These are phyloP conservation scores for Talaromyces albobiverticillius DNA, from an alignment of 2,329 filamentous ascomycete genomes.

Conservation along the genomic window DNA sequence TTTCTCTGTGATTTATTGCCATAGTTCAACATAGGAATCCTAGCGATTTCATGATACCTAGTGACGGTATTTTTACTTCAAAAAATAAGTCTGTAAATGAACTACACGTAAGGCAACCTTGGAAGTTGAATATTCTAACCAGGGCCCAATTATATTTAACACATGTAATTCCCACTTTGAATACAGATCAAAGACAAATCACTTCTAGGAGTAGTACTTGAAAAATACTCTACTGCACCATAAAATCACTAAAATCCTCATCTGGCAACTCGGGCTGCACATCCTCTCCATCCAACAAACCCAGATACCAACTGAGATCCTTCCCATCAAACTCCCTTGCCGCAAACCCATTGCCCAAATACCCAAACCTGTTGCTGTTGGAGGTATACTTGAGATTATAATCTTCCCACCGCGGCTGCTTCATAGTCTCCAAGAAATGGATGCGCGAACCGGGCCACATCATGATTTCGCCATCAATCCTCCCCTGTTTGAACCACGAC, in stretches of 20 bases:
- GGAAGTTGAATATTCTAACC: no score
- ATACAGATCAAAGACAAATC: no score
- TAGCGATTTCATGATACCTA: no score
- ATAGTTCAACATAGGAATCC: no score
- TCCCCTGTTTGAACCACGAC: conserved; percentile 21
- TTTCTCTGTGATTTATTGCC: no score
- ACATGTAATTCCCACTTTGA: no score
- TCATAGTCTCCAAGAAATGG: conserved; percentile 25
- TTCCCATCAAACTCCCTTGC: conserved; percentile 19
- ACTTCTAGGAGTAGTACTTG: no score
- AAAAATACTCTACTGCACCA: conserved; percentile 11
- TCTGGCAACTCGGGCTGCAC: not conserved
- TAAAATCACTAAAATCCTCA: conserved; percentile 5
- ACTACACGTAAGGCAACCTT: no score
- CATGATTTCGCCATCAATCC: conserved; percentile 14
- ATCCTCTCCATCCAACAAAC: not conserved
- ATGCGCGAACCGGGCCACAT: conserved; percentile 23
- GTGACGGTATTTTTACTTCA: no score
- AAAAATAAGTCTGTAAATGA: no score
- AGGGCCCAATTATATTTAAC: no score
- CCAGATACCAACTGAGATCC: not conserved
- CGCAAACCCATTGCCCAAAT: conserved; percentile 20
- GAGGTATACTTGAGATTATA: conserved; percentile 20
- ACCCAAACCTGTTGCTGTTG: conserved; percentile 18
- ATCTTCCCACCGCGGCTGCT: conserved; percentile 24